Conservation (phyloP, 495 filamentous ascomycete species). For the Penicillium turbatum region DNA sequence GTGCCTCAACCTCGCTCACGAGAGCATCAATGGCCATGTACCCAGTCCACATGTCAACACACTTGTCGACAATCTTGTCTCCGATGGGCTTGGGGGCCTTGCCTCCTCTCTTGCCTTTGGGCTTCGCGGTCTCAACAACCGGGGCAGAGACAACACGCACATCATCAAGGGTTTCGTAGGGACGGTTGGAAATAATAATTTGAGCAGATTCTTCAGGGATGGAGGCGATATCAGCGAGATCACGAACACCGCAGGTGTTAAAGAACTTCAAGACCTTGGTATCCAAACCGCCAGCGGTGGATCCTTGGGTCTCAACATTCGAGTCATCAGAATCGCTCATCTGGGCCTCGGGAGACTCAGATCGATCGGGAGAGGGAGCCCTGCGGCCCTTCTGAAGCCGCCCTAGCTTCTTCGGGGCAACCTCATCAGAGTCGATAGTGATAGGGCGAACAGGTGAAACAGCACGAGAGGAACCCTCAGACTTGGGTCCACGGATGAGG, state of each 20-base stretch:
- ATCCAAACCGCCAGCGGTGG: constrained; percentile 44
- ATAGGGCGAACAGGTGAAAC: constrained; percentile 13
- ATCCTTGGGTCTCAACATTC: constrained; percentile 47
- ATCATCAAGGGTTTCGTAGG: constrained; percentile 59
- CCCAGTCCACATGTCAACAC: constrained; percentile 65
- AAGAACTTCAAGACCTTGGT: constrained; percentile 69
- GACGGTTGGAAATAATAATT: constrained; percentile 61
- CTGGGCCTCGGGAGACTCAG: constrained; percentile 37
- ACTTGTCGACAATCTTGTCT: constrained; percentile 68
- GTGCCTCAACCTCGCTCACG: constrained; percentile 62
- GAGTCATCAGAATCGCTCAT: constrained; percentile 51
- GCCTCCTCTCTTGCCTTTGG: constrained; percentile 43
- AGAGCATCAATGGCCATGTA: constrained; percentile 78
- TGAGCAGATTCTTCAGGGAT: constrained; percentile 63
- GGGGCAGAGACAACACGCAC: constrained; percentile 59
- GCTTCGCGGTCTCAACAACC: constrained; percentile 37
- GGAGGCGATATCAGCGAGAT: constrained; percentile 72
- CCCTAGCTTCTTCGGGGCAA: constrained; percentile 37
- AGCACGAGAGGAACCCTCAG: constrained; percentile 20
- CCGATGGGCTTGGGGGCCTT: constrained; percentile 55
- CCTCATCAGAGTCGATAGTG: constrained; percentile 21
- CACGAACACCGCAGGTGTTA: constrained; percentile 68
- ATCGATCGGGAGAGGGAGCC: constrained; percentile 38
- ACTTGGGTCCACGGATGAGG: constrained; percentile 39
- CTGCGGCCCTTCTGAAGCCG: constrained; percentile 59